Percentiles rank a stretch among this genome's conserved stretches.
Evolutionary conservation across 2,329 filamentous ascomycete species (phyloP).

Genomic region (Fusarium acutatum): DNA sequence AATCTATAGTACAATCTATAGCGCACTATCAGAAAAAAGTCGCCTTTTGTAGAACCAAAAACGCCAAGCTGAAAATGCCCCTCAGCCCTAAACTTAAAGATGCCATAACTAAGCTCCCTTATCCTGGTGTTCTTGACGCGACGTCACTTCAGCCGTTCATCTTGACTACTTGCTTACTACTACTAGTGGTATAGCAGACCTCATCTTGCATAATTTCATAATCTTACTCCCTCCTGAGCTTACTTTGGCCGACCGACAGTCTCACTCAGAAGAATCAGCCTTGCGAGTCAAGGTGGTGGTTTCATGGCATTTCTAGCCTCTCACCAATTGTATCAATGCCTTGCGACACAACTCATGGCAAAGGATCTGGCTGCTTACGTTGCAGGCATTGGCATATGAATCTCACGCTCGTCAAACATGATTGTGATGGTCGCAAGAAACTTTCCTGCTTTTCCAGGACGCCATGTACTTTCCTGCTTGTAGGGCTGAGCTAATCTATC

Average conservation of each 20-base stretch:
- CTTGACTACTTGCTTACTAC: not conserved
- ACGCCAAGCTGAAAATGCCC: slow-evolving; percentile 1
- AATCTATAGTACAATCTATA: not conserved
- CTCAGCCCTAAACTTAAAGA: slow-evolving; percentile 22
- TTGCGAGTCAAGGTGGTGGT: not conserved
- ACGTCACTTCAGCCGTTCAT: not conserved
- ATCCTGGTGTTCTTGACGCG: slow-evolving; percentile 11
- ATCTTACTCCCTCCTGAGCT: slow-evolving; percentile 8
- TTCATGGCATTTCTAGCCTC: not conserved
- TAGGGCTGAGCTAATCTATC: slow-evolving; percentile 36
- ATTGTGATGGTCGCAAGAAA: not conserved
- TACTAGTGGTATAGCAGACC: slow-evolving; percentile 1
- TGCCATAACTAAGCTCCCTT: not conserved
- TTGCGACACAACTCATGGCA: not conserved
- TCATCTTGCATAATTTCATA: slow-evolving; percentile 1
- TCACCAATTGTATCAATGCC: not conserved
- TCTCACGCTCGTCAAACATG: slow-evolving; percentile 8
- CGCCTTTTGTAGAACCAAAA: not conserved
- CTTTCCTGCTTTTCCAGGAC: slow-evolving; percentile 31
- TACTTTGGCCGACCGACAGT: not conserved
- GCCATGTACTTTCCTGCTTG: slow-evolving; percentile 40
- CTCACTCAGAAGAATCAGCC: slow-evolving; percentile 13
- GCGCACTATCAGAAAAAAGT: not conserved
- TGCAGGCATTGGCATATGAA: not conserved
- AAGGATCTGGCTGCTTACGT: slow-evolving; percentile 5